Percentiles rank a stretch among this genome's conserved stretches.
Conservation (phyloP, 345 rosid genomes). For the Viola odorata region DNA sequence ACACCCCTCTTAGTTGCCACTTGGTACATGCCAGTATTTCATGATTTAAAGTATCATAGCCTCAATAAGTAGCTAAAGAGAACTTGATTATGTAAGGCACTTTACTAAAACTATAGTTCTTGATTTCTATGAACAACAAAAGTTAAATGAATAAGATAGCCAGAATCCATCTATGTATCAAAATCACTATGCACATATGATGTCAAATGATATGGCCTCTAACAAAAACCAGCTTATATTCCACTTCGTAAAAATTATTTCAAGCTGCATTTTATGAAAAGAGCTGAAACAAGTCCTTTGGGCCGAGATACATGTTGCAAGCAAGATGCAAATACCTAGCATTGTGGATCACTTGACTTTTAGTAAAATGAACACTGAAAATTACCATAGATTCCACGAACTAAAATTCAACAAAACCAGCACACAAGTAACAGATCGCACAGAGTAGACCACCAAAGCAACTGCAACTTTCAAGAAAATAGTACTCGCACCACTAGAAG, state of each 20-base stretch:
- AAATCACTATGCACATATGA: background rate
- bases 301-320: background rate
- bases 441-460: constrained; percentile 2
- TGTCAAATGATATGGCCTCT: background rate
- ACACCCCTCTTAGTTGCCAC: no score
- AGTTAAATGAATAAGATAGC: background rate
- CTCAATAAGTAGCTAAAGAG: background rate
- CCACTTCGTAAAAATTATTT: background rate
- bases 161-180: background rate
- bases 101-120: background rate
- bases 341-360: background rate
- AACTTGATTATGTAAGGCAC: background rate
- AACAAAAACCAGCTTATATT: background rate
- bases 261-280: no score
- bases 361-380: background rate
- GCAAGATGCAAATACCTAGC: background rate
- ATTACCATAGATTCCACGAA: constrained; percentile 6
- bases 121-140: background rate
- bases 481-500: background rate
- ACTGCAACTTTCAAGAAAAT: background rate
- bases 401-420: background rate
- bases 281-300: background rate
- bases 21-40: no score
- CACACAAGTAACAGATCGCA: constrained; percentile 9
- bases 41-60: no score